phyloP scores from a whole-genome alignment of 73 alveolate species.

The Paramecium pentaurelia region DNA sequence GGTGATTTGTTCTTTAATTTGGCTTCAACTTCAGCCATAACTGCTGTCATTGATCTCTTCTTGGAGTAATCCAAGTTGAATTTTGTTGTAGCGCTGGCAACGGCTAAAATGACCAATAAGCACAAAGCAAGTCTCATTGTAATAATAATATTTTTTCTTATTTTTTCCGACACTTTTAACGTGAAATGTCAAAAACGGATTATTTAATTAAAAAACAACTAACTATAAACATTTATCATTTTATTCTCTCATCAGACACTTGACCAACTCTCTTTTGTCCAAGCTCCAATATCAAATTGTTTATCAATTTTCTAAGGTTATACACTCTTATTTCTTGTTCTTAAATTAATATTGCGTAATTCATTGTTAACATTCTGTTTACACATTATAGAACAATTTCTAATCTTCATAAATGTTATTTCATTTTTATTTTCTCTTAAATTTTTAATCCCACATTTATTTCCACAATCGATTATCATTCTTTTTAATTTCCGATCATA shows the following conservation, averaged over 20 bases:
- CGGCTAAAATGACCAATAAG: neutral
- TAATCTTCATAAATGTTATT: neutral
- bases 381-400: neutral
- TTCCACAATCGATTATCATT: neutral
- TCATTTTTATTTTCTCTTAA: neutral
- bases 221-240: neutral
- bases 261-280: neutral
- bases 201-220: neutral
- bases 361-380: neutral
- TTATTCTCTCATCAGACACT: neutral
- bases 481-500: neutral
- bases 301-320: neutral
- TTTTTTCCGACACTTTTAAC: neutral
- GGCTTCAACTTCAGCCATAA: conserved; percentile 36
- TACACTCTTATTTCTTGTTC: neutral
- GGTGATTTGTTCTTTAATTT: conserved; percentile 15
- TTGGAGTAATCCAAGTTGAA: conserved; percentile 17
- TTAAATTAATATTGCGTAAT: neutral
- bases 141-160: neutral
- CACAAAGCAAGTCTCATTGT: conserved; percentile 40
- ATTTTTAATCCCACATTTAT: neutral
- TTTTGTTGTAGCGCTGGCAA: neutral
- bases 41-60: conserved; percentile 36
- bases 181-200: neutral
- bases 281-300: neutral